Evolutionary conservation across 202 grass and related monocot species (phyloP), one percentile per base, ranked within the genome.

Genomic region (Elaeis oleifera): DNA sequence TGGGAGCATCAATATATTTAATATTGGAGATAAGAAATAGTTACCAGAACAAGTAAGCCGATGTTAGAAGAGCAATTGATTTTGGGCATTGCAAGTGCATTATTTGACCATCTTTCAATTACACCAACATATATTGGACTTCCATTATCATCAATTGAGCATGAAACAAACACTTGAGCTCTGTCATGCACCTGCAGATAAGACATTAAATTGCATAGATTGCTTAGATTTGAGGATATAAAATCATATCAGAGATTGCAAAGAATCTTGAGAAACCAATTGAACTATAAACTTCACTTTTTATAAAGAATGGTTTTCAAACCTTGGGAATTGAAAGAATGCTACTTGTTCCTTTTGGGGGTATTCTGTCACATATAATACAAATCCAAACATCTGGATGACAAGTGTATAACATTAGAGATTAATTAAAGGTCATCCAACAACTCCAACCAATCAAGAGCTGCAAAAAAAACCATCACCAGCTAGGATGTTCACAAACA

Each of bases 361-460:
- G 57, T 84, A 89, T 71, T 91, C 72, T 25, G 92, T 83, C 25
- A 66, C 58, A 39, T 97, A 97, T 17, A 97, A 28, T 53, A 86
- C 59, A 97, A 97, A 97, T 15, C 87, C 82, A 72, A 81, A 91
- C 84, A 92, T 92, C 92, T 97, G 81, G 69, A 81, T 73, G n/a
- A 83, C 74, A 77, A 81, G 36, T 72, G 59, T 69, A 16, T 58
- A 63, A 60, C 63, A 22, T 54, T 16, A 72, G 48, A 23, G 8
- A 57, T 27, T 18, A 11, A 22, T 53, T 4, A 61, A 54, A 2
- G 19, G 5, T 16, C 22, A 19, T 0, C 5, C n/a, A 39, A 18
- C 13, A 57, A 16, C 24, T 14, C 6, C 13, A 51, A 52, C 17
- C 11, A 32, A 18, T 51, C 14, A 23, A 54, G 18, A 44, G 18